Base-by-base conservation (phyloP, 495 filamentous ascomycete species). In the Aspergillus baeticus region DNA sequence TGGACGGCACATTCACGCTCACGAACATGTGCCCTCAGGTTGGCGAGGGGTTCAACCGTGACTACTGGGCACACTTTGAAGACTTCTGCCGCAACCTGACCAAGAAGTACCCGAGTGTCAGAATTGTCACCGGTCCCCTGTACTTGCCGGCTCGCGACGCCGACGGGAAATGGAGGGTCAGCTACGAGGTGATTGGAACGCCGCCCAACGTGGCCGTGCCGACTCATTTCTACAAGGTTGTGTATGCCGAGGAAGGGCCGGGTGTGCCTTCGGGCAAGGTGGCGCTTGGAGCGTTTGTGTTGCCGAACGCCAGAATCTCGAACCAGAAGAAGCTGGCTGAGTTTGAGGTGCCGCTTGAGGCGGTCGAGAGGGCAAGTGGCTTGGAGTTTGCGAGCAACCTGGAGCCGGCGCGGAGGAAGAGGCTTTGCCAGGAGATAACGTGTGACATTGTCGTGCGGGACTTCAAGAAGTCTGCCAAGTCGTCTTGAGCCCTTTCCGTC, bases 51-150 rank as follows among this genome's bases (percentile, higher is more conserved):
- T 98, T 98, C 77, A 98, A 98, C 73, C 81, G 94, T 17, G 94
- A 98, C 72, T 96, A 98, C 83, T 98, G 94, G 94, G 86, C 95
- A 48, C 95, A 98, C 67, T 92, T 98, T 63, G 94, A 98, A 72
- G 91, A 96, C 62, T 98, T 98, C 70, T 96, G 95, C 71, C 83
- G 94, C 3, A 77, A 89, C 7, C 79, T 98, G 31, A 89, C 92
- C 1, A 71, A 73, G 39, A 79, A 74, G n/a, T 98, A 96, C 60
- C 91, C 94, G 1, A 87, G 81, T 21, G 92, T 98, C 31, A 83
- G 94, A 6, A 85, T 98, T 63, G 89, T 98, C 33, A 98, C 94
- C 3, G 94, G 94, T 0, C 94, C 94, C 1, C 70, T 98, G 50
- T 98, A 98, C 65, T 84, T 98, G 15, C 94, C 94, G 1, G 83